phyloP scores from a whole-genome alignment of 805 yeast genomes.

The Wickerhamomyces chambardii region DNA sequence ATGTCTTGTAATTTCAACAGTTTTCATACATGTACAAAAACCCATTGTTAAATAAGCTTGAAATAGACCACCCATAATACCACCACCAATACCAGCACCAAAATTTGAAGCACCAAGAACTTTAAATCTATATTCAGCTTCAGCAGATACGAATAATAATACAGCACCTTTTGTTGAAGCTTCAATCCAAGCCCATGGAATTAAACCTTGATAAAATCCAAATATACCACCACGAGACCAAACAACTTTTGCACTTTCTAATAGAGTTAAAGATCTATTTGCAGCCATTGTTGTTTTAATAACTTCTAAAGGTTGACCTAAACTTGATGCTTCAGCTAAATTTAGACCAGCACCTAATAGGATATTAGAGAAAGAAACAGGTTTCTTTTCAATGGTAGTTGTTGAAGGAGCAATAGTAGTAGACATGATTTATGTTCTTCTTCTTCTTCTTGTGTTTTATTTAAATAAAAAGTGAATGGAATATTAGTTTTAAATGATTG shows the following conservation, averaged over 20 bases:
- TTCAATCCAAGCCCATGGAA: slow-evolving; percentile 99
- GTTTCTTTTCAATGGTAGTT: slow-evolving; percentile 53
- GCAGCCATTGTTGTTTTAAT: slow-evolving; percentile 98
- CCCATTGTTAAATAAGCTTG: slow-evolving; percentile 97
- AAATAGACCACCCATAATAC: slow-evolving; percentile 92
- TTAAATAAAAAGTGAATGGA: no score
- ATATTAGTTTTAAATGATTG: no score
- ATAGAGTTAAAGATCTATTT: slow-evolving; percentile 62
- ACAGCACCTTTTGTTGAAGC: slow-evolving; percentile 99
- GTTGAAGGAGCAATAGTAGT: not conserved
- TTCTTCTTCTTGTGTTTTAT: no score
- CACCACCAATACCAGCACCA: slow-evolving; percentile 88
- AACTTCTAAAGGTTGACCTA: slow-evolving; percentile 97
- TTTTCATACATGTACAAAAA: slow-evolving; percentile 98
- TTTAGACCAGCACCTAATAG: slow-evolving; percentile 90
- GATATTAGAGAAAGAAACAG: slow-evolving; percentile 82
- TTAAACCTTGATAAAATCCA: slow-evolving; percentile 95
- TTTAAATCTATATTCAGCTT: slow-evolving; percentile 75
- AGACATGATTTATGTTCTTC: no score
- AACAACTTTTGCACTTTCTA: slow-evolving; percentile 62
- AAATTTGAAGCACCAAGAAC: slow-evolving; percentile 61
- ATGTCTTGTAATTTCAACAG: slow-evolving; percentile 91
- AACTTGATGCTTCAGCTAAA: slow-evolving; percentile 84
- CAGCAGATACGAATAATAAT: slow-evolving; percentile 83
- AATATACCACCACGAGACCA: slow-evolving; percentile 90